These are phyloP conservation scores for Trichoderma koningiopsis DNA, from an alignment of 2,329 filamentous ascomycete species.

Conservation along the genomic window DNA sequence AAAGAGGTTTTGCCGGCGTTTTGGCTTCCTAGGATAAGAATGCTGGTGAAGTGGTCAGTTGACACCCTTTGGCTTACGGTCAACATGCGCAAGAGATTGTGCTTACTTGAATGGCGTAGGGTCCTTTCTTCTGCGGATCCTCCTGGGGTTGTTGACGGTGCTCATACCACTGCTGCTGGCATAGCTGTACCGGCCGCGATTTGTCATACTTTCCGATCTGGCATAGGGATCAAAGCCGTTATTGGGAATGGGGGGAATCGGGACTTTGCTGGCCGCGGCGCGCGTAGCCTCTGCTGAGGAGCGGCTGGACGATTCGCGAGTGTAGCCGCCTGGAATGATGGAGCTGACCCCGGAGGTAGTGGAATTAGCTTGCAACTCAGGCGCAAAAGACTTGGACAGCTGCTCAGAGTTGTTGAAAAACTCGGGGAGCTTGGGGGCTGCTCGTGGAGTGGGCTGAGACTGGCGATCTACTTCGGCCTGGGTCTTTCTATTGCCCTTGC, in stretches of 20 bases:
- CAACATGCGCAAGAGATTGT: background rate
- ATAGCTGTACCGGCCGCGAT: conserved; percentile 95
- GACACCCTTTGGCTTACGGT: background rate
- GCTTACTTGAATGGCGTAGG: conserved; percentile 98
- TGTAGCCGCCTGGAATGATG: conserved; percentile 51
- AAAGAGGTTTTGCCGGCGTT: conserved; percentile 95
- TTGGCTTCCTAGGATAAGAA: conserved; percentile 85
- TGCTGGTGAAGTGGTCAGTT: conserved; percentile 52
- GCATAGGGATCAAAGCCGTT: conserved; percentile 75
- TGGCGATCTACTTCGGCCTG: conserved; percentile 58
- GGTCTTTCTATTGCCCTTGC: conserved; percentile 61
- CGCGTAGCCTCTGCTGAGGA: conserved; percentile 55
- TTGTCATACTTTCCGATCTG: conserved; percentile 90
- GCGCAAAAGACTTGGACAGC: conserved; percentile 48
- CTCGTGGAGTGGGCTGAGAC: conserved; percentile 50
- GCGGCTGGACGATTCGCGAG: conserved; percentile 38
- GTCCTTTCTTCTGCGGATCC: conserved; percentile 92
- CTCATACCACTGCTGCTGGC: conserved; percentile 89
- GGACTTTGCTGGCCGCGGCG: conserved; percentile 45
- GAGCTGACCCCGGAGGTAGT: conserved; percentile 31
- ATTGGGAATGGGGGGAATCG: conserved; percentile 62
- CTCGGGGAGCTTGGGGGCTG: conserved; percentile 55
- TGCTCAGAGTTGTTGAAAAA: conserved; percentile 53
- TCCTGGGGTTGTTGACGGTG: conserved; percentile 88
- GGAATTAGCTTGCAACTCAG: conserved; percentile 60